Evolutionary conservation across 75 land plant genomes (phyloP), one percentile per base, ranked within the genome.

Genomic region (Cryptomeria japonica): DNA sequence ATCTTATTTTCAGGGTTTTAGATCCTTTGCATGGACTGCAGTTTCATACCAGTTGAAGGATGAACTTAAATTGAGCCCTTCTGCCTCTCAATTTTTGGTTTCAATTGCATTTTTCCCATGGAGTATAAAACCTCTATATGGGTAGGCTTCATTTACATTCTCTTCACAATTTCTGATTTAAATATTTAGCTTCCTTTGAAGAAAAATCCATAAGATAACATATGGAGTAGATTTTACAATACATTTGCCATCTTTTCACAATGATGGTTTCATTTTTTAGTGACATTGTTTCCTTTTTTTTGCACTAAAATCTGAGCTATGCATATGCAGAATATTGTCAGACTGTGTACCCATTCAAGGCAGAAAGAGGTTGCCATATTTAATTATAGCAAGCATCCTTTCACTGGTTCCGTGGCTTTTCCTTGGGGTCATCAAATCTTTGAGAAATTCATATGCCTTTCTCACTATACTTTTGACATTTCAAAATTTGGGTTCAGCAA

Each of bases 11-110:
- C 87, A 97, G 97, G 96, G 97, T 42, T 97, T 97, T 83, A 90
- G 94, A 89, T 93, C 99, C 2, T 95, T 97, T 88, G 94, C 94
- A 32, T 97, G 96, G 97, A 95, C 93, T 85, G 94, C 92, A 79
- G 91, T 97, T 87, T 96, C 95, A 51, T 95, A 96, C 85, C 94
- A 93, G 84, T 86, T 97, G 86, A 97, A 97, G 87, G 97, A 97
- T 85, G 64, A 85, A 49, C 94, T 97, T 41, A 94, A 93, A 86
- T 90, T 95, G 88, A 94, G 93, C 64, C 95, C 95, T 34, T 96
- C 97, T 32, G 94, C 91, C 16, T 95, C 97, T 25, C 98, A 97
- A 88, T 93, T 96, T 93, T 84, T 94, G 53, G 89, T 91, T 34
- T 93, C 97, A 19, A 64, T 92, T 28, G 95, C 95, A 83, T 93